Base-by-base conservation (phyloP, 2,329 filamentous ascomycete species). In the Cladorrhinum sp. region DNA sequence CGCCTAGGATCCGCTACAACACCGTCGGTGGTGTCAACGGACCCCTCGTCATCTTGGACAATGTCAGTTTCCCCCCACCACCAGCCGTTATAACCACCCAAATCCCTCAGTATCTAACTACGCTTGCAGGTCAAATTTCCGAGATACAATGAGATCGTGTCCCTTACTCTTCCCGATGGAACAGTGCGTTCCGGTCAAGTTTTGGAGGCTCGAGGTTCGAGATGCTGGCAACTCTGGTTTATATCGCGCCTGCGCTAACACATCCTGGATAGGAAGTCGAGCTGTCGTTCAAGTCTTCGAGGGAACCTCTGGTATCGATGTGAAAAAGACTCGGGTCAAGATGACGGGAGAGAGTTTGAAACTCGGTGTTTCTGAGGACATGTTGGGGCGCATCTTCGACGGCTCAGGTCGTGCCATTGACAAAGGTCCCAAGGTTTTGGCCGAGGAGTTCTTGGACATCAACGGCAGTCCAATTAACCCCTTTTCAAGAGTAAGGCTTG, bases 401-500 rank as follows among this genome's bases (percentile, higher is more conserved):
- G 95, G 95, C 72, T 98, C 95, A 63, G 95, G 95, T 74, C 90
- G 93, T 77, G 91, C 96, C 69, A 99, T 99, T 76, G 95, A 99
- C 81, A 99, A 98, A 81, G 95, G 96, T 58, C 95, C 95, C 64
- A 98, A 97, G 81, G 95, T 99, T 71, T 81, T 99, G 67, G 93
- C 95, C 56, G 95, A 99, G 78, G 95, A 99, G 71, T 99, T 96
- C 77, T 84, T 99, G 70, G 96, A 99, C 76, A 99, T 99, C 81
- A 99, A 99, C 82, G 95, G 95, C 74, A 95, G 88, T 77, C 93
- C 95, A 62, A 99, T 99, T 80, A 99, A 99, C 81, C 95, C 95
- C 64, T 98, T 95, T 81, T 93, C 93, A 63, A 87, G 95, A 82
- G 93, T 96, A 84, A 70, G 85, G 73, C 58, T 10, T 36, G 29